Conservation (phyloP, 169 alveolate species). For the Plasmodium cynomolgi region DNA sequence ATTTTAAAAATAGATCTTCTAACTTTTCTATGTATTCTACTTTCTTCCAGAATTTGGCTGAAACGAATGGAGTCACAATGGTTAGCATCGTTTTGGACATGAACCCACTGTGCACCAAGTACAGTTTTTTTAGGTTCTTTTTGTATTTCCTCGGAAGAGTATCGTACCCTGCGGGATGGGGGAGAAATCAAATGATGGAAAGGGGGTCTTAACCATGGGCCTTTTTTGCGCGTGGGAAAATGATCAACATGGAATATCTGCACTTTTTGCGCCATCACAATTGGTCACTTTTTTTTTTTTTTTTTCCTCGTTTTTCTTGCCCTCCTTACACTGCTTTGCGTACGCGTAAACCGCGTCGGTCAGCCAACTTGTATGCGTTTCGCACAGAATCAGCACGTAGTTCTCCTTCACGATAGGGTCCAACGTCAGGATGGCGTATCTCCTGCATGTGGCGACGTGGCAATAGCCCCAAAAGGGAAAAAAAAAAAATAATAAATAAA, state of each 20-base stretch:
- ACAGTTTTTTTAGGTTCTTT: slow-evolving; percentile 79
- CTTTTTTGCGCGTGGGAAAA: neutral
- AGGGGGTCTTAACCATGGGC: neutral
- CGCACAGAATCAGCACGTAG: slow-evolving; percentile 54
- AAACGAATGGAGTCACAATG: slow-evolving; percentile 77
- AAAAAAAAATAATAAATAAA: neutral
- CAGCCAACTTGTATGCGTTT: slow-evolving; percentile 66
- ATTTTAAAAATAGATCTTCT: slow-evolving; percentile 76
- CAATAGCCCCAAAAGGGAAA: neutral
- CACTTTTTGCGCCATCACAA: neutral
- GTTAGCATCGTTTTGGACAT: slow-evolving; percentile 79
- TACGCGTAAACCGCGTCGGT: slow-evolving; percentile 55
- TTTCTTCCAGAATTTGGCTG: slow-evolving; percentile 77
- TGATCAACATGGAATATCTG: neutral
- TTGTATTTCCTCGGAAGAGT: slow-evolving; percentile 81
- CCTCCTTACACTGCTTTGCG: slow-evolving; percentile 65
- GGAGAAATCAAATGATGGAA: neutral
- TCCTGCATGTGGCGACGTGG: neutral
- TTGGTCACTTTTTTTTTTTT: neutral
- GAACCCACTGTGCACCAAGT: slow-evolving; percentile 81
- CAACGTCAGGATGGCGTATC: slow-evolving; percentile 60
- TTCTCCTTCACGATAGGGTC: slow-evolving; percentile 63
- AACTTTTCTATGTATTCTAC: slow-evolving; percentile 81
- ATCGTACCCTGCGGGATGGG: slow-evolving; percentile 78
- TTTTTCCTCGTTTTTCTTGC: slow-evolving; percentile 1